A percentile compares a stretch with the other conserved stretches of the same genome.
phyloP scores from a whole-genome alignment of 192 early-diverging fungal genomes.

The Borealophlyctis nickersoniae region DNA sequence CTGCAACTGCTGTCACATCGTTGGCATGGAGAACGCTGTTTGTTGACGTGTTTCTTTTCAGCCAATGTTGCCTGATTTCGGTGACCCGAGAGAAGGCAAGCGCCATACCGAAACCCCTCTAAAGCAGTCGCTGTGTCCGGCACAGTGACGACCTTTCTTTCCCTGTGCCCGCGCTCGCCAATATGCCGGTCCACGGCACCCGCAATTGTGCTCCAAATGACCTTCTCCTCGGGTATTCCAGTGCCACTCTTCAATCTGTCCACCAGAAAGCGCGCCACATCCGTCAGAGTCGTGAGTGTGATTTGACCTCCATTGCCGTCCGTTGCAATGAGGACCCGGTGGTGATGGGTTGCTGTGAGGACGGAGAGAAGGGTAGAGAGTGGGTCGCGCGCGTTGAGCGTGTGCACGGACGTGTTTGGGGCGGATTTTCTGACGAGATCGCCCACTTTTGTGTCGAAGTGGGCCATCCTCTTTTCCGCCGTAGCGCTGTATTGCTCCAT shows the following conservation, averaged over 20 bases:
- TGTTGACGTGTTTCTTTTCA: no score
- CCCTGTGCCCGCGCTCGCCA: background rate
- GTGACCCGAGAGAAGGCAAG: background rate
- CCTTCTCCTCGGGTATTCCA: background rate
- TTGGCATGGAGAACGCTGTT: conserved; percentile 39
- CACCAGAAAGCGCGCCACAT: conserved; percentile 14
- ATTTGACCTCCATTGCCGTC: conserved; percentile 13
- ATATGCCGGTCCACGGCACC: no score
- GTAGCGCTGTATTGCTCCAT: background rate
- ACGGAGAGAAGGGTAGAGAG: conserved; percentile 38
- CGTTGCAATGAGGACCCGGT: conserved; percentile 46
- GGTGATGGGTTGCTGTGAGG: conserved; percentile 32
- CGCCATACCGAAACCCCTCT: conserved; percentile 36
- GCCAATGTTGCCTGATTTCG: no score
- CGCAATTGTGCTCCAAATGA: no score
- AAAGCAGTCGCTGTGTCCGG: conserved; percentile 34
- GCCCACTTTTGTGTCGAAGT: conserved; percentile 31
- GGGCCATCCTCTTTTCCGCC: conserved; percentile 27
- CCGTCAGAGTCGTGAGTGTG: conserved; percentile 7
- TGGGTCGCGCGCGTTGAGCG: conserved; percentile 35
- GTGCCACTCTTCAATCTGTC: background rate
- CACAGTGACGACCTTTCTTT: conserved; percentile 34
- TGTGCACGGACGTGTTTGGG: conserved; percentile 8
- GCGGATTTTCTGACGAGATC: background rate
- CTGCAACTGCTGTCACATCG: conserved; percentile 55